phyloP scores from a whole-genome alignment of 148 eudicot species.

The Chenopodium formosanum region DNA sequence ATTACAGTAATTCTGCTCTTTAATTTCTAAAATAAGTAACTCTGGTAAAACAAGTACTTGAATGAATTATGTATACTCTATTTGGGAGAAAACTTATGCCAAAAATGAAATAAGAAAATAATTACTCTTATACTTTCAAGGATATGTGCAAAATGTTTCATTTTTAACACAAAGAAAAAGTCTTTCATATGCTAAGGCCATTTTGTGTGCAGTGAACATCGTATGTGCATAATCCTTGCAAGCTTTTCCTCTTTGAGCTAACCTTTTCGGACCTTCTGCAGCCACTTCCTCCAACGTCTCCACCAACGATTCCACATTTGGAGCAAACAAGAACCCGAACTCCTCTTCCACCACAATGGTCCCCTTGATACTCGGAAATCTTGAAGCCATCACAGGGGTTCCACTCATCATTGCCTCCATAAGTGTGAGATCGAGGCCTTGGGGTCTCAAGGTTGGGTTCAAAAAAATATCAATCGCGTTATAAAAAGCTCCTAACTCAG shows the following conservation, averaged over 20 bases:
- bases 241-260: conserved; percentile 57
- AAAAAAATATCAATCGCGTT: conserved; percentile 74
- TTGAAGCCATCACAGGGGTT: conserved; percentile 77
- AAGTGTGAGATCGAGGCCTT: conserved; percentile 74
- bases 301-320: conserved; percentile 58
- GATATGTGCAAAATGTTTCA: conserved; percentile 60
- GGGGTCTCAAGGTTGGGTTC: conserved; percentile 78
- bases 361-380: conserved; percentile 81
- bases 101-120: not conserved
- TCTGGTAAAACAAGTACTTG: not conserved
- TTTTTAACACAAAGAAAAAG: conserved; percentile 77
- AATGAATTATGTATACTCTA: conserved; percentile 2
- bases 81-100: not conserved
- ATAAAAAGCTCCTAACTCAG: conserved; percentile 59
- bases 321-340: conserved; percentile 81
- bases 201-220: conserved; percentile 74
- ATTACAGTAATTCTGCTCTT: conserved; percentile 10
- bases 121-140: conserved; percentile 14
- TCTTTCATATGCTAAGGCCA: conserved; percentile 89
- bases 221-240: conserved; percentile 50
- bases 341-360: conserved; percentile 74
- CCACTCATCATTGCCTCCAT: conserved; percentile 92
- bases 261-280: conserved; percentile 54
- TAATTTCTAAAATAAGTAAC: not conserved
- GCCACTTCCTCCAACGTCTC: conserved; percentile 63